These are phyloP conservation scores for Plantago major DNA, from an alignment of 257 asterid species.

Conservation along the genomic window DNA sequence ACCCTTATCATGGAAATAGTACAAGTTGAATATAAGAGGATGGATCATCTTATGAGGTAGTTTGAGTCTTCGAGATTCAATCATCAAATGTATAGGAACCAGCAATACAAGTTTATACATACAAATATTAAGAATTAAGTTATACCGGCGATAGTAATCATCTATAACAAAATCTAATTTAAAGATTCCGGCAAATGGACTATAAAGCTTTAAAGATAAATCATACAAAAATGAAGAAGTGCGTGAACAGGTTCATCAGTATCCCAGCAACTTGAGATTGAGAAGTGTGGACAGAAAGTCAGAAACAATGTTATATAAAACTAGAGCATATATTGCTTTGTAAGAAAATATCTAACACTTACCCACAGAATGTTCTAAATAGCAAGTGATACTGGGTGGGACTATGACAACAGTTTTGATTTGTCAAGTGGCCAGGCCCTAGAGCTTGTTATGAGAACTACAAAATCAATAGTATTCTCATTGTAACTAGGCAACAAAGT, in stretches of 20 bases:
- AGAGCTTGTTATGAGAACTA: background rate
- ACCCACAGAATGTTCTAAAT: background rate
- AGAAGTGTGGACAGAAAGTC: background rate
- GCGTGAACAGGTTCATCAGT: background rate
- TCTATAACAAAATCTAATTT: background rate
- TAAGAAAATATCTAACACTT: no score
- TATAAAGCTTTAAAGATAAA: background rate
- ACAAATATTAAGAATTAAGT: no score
- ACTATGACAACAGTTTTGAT: background rate
- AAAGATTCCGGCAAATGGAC: background rate
- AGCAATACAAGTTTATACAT: no score
- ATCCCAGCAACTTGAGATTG: background rate
- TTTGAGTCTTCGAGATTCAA: background rate
- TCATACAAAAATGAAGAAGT: background rate
- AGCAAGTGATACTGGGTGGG: background rate
- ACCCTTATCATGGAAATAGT: background rate
- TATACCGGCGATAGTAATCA: no score
- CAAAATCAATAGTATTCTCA: slow-evolving; percentile 9
- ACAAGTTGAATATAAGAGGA: background rate
- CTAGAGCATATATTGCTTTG: no score
- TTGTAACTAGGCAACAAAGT: background rate
- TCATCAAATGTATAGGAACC: background rate
- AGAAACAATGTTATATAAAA: background rate
- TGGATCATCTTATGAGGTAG: no score
- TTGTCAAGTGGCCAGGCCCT: background rate